These are phyloP conservation scores for Aspergillus japonicus DNA, from an alignment of 2,329 filamentous ascomycete species.

Conservation along the genomic window DNA sequence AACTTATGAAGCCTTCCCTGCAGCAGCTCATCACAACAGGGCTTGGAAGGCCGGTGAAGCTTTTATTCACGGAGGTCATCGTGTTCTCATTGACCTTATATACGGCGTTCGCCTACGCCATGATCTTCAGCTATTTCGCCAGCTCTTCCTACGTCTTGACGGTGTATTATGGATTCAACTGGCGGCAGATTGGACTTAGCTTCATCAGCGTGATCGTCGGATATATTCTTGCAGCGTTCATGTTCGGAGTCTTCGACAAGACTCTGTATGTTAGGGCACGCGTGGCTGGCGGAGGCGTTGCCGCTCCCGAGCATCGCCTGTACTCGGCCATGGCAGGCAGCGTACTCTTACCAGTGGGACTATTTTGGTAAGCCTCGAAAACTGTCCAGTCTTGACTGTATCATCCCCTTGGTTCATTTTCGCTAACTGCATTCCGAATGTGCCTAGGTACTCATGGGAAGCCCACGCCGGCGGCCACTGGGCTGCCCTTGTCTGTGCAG, in stretches of 20 bases:
- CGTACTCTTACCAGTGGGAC: background rate
- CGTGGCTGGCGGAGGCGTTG: background rate
- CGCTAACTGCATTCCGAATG: background rate
- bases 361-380: constrained; percentile 1
- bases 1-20: too few relatives aligned
- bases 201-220: constrained; percentile 9
- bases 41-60: background rate
- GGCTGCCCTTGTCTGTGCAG: constrained; percentile 5
- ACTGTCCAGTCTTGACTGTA: too few relatives aligned
- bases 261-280: background rate
- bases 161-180: constrained; percentile 3
- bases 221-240: background rate
- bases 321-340: constrained; percentile 10
- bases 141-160: constrained; percentile 3
- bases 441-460: constrained; percentile 6
- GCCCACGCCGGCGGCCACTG: constrained; percentile 9
- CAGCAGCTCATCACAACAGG: too few relatives aligned
- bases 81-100: constrained; percentile 6
- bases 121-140: constrained; percentile 10
- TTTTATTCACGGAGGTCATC: constrained; percentile 8
- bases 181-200: background rate
- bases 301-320: constrained; percentile 3
- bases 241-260: constrained; percentile 1
- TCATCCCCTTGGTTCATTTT: too few relatives aligned
- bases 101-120: constrained; percentile 10